A percentile compares a stretch with the other conserved stretches of the same genome.
phyloP scores from a whole-genome alignment of 148 eudicot genomes.

The Chenopodium suecicum region DNA sequence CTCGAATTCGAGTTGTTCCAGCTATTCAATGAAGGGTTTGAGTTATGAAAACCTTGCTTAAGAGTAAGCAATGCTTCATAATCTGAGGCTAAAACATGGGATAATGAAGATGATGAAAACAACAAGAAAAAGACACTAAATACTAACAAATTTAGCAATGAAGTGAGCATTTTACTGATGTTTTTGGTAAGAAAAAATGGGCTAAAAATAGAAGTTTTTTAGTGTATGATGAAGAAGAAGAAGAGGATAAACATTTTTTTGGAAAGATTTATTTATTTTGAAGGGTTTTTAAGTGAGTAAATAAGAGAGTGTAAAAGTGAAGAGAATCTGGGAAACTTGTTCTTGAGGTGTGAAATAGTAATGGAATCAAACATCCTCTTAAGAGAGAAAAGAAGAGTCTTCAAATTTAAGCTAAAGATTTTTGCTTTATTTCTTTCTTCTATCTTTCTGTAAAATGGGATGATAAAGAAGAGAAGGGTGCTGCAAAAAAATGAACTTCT shows the following conservation, averaged over 20 bases:
- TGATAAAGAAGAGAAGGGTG: conserved; percentile 38
- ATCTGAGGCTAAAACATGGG: conserved; percentile 51
- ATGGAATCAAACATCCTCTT: conserved; percentile 44
- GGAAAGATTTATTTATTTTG: conserved; percentile 14
- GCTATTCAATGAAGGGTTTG: conserved; percentile 28
- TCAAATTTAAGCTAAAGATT: conserved; percentile 58
- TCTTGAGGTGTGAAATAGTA: conserved; percentile 29
- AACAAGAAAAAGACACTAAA: conserved; percentile 23
- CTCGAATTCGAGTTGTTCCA: conserved; percentile 69
- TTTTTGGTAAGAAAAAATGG: background rate
- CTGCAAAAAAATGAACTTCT: conserved; percentile 13
- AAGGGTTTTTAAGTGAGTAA: conserved; percentile 20
- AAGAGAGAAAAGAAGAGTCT: conserved; percentile 46
- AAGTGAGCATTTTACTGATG: conserved; percentile 21
- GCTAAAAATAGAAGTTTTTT: background rate
- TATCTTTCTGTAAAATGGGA: conserved; percentile 23
- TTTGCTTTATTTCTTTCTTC: conserved; percentile 37
- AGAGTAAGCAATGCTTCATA: conserved; percentile 56
- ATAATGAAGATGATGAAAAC: conserved; percentile 29
- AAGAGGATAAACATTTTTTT: conserved; percentile 17
- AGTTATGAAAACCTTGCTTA: conserved; percentile 50
- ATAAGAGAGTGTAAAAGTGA: conserved; percentile 44
- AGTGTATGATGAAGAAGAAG: background rate
- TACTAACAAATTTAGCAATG: conserved; percentile 6
- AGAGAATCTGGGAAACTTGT: conserved; percentile 62